phyloP scores from a whole-genome alignment of 1,139 yeast genomes.

The Diutina sp. region DNA sequence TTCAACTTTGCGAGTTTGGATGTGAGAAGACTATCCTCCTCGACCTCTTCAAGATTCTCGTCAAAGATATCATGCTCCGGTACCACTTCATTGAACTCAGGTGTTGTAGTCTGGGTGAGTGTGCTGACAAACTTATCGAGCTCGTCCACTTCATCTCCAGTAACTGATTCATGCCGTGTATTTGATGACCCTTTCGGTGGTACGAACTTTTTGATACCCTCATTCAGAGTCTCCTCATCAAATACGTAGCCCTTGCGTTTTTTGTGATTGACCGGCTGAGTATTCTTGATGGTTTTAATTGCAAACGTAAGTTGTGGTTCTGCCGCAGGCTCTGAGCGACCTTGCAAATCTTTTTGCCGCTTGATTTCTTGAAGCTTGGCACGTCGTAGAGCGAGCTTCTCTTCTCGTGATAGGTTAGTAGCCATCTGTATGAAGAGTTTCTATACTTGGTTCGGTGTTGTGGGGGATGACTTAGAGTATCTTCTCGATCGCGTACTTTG shows the following conservation, averaged over 20 bases:
- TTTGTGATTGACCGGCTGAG: neutral
- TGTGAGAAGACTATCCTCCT: neutral
- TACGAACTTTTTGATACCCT: neutral
- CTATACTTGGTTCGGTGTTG: neutral
- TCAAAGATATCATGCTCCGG: neutral
- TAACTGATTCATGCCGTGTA: neutral
- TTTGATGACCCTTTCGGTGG: neutral
- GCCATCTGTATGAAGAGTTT: neutral
- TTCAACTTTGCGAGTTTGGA: neutral
- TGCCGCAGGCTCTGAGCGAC: neutral
- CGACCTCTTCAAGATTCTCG: neutral
- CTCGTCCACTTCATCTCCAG: neutral
- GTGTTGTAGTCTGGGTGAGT: neutral
- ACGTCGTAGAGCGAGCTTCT: neutral
- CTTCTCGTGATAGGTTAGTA: conserved; percentile 1
- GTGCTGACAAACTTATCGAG: neutral
- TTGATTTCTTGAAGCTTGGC: conserved; percentile 6
- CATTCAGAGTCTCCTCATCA: neutral
- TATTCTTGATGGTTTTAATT: neutral
- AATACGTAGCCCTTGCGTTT: neutral
- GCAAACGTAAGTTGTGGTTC: neutral
- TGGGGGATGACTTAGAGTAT: neutral
- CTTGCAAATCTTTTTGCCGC: neutral
- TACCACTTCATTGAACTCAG: neutral
- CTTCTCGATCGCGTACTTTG: neutral